A percentile compares a stretch with the other conserved stretches of the same genome.
Evolutionary conservation across 2,329 filamentous ascomycete species (phyloP).

Genomic region (Botrytis hyacinthi): DNA sequence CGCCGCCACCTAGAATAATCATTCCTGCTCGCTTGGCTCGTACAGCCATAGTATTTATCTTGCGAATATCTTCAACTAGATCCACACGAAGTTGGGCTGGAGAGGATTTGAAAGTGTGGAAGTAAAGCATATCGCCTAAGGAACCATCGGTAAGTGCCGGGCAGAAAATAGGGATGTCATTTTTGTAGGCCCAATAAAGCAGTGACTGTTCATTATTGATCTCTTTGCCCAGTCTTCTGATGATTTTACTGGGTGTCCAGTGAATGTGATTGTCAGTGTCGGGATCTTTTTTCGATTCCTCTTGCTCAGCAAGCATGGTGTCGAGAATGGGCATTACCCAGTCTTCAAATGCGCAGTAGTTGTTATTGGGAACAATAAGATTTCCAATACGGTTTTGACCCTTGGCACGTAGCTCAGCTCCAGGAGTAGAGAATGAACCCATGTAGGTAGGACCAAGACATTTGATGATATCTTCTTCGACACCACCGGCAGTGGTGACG

Average conservation of each 20-base stretch:
- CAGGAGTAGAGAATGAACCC: constrained; percentile 75
- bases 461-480: constrained; percentile 99
- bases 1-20: constrained; percentile 89
- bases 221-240: constrained; percentile 84
- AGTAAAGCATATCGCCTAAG: constrained; percentile 96
- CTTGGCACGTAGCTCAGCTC: constrained; percentile 74
- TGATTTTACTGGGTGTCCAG: constrained; percentile 95
- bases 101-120: constrained; percentile 90
- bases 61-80: constrained; percentile 89
- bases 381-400: constrained; percentile 97
- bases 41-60: constrained; percentile 88
- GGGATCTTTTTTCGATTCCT: constrained; percentile 66
- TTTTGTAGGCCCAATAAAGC: constrained; percentile 94
- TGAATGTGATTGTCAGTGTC: constrained; percentile 52
- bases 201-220: constrained; percentile 91
- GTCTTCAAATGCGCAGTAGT: constrained; percentile 97
- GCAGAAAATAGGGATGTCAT: constrained; percentile 95
- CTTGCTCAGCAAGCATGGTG: constrained; percentile 89
- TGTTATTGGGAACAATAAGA: constrained; percentile 90
- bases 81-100: constrained; percentile 81
- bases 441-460: constrained; percentile 93
- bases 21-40: constrained; percentile 86
- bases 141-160: constrained; percentile 94
- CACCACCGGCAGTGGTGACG: constrained; percentile 90
- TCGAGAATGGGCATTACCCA: constrained; percentile 97